Evolutionary conservation across 257 asterid genomes (phyloP).

Genomic region (Cordia subcordata): DNA sequence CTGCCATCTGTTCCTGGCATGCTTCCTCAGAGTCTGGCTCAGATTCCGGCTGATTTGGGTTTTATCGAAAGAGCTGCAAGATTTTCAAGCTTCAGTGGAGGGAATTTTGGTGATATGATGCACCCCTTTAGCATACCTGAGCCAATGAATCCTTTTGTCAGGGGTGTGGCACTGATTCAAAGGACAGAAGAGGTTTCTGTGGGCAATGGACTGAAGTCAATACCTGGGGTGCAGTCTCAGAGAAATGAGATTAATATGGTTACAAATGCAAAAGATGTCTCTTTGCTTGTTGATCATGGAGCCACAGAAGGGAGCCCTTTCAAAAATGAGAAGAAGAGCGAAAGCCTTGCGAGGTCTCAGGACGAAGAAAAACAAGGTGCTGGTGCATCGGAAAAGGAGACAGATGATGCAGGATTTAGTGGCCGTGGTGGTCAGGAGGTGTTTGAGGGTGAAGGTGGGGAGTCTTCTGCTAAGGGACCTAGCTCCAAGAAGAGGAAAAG

Average conservation of each 20-base stretch:
- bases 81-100: conserved; percentile 83
- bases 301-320: conserved; percentile 38
- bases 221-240: conserved; percentile 18
- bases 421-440: conserved; percentile 59
- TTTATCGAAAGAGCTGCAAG: conserved; percentile 89
- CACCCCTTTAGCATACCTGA: conserved; percentile 39
- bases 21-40: conserved; percentile 57
- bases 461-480: conserved; percentile 42
- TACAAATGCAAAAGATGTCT: conserved; percentile 34
- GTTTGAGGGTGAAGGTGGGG: conserved; percentile 32
- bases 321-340: conserved; percentile 44
- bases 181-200: conserved; percentile 39
- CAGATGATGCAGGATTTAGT: conserved; percentile 69
- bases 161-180: conserved; percentile 36
- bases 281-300: conserved; percentile 22
- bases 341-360: conserved; percentile 22
- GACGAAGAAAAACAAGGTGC: conserved; percentile 46
- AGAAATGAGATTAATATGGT: conserved; percentile 28
- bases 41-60: conserved; percentile 77
- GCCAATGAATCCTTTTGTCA: conserved; percentile 32
- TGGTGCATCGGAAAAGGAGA: conserved; percentile 43
- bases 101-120: conserved; percentile 53
- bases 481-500: conserved; percentile 76
- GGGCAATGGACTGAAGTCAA: conserved; percentile 25
- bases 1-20: conserved; percentile 45